Base-by-base conservation (phyloP, 257 asterid species). In the Ballota nigra region DNA sequence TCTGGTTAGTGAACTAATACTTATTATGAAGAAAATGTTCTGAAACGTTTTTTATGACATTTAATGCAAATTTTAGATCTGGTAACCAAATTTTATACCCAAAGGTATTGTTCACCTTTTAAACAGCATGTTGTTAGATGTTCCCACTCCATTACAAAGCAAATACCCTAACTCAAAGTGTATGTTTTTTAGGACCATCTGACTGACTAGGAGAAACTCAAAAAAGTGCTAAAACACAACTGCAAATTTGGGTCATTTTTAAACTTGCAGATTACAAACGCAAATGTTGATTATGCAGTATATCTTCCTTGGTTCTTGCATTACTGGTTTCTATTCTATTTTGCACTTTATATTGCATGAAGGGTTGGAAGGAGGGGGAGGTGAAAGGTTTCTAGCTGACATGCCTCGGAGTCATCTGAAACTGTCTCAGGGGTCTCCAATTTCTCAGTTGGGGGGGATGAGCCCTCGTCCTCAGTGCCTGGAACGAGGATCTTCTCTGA, bases 401-500 rank as follows among this genome's bases (percentile, higher is more conserved):
- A 60, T 88, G 85, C 96, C 83, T 78, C 78, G 22, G 89, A 70
- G 66, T 87, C 77, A 73, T 83, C 83, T 67, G 84, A 78, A 77
- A 26, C 82, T 75, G 63, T 52, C 72, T 82, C 86, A 36, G 78
- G 68, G 69, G 59, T 82, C 56, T 83, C 89, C 69, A 78, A 47
- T 53, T 79, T 72, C 68, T 83, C 81, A 8, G 78, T 58, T 43
- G 85, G 67, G 71, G 85, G 71, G 19, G 83, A 69, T 16, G 86
- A 64, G 19, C 63, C 88, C 65, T 82, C 91, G 73, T 68, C 75
- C 78, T 76, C 83, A 71, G 89, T 74, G 52, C 94, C 96, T 4
- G 99, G 96, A 80, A 89, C 90, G 61, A 95, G 95, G 74, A 88
- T 82, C 79, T 95, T 89, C 73, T 81, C 92, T 4, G 98, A 84